A percentile compares a stretch with the other conserved stretches of the same genome.
These are phyloP conservation scores for Beauveria australis DNA, from an alignment of 2,329 filamentous ascomycete genomes.

Conservation along the genomic window DNA sequence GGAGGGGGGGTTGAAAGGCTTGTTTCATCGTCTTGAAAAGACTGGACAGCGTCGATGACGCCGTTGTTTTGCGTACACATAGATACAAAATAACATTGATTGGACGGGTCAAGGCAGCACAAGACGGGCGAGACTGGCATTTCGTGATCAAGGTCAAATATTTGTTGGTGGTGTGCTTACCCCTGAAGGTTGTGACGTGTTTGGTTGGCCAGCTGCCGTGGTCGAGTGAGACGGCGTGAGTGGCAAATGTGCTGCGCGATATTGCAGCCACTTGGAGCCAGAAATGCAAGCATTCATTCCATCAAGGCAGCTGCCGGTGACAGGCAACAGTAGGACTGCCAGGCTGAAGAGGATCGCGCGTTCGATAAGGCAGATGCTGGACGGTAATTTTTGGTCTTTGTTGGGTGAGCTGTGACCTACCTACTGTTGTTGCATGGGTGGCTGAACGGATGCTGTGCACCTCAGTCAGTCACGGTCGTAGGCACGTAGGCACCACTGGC, in stretches of 20 bases:
- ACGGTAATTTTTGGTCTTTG: background rate
- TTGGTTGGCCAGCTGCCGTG: background rate
- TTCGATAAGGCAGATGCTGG: no score
- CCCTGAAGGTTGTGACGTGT: conserved; percentile 9
- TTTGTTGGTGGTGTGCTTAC: background rate
- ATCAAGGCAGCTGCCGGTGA: background rate
- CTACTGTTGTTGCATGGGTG: background rate
- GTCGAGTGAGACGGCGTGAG: conserved; percentile 2
- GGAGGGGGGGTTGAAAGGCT: background rate
- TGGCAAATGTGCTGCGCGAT: conserved; percentile 6
- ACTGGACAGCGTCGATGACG: background rate
- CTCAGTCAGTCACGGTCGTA: background rate
- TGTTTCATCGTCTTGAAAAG: background rate
- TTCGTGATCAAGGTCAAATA: background rate
- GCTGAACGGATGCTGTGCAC: background rate
- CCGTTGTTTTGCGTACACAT: background rate
- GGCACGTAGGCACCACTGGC: background rate
- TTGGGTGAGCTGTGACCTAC: background rate
- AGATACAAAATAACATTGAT: conserved; percentile 3
- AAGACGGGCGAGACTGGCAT: background rate
- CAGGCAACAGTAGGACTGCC: background rate
- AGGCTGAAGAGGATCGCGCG: background rate
- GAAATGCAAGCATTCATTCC: background rate
- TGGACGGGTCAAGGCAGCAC: background rate
- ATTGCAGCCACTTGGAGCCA: background rate